Base-by-base conservation (phyloP, 179 eudicot species). In the Sideroxylon spinosum region DNA sequence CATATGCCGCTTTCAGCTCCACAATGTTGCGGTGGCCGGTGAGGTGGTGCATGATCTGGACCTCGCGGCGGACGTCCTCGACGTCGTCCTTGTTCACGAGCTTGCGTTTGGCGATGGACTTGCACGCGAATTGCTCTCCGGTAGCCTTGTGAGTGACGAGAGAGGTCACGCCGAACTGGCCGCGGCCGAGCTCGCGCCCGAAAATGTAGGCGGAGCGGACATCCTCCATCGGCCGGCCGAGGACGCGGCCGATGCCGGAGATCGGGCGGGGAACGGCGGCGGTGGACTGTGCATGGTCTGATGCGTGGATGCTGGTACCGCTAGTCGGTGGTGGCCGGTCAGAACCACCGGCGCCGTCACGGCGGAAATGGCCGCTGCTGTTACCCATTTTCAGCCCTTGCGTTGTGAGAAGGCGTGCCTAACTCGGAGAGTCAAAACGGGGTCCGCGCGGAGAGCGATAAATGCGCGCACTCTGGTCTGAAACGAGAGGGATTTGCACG, bases 41-140 rank as follows among this genome's bases (percentile, higher is more conserved):
- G n/a, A 95, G 85, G 61, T 95, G 97, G 63, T 93, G 97, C 98
- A 95, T 95, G 78, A 95, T 94, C 85, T 94, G 98, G 2, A 94
- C 97, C 78, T 94, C 98, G 0, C 98, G 91, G 28, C 93, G 91
- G 46, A 94, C 94, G 48, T 92, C 98, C 5, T 93, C 98, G 0
- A 88, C 66, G 29, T 94, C 97, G 26, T 92, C 98, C 46, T 77
- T 77, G 74, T 81, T 90, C 29, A 89, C 14, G 2, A 93, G 88
- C 62, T 94, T 94, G 20, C 97, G 76, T 2, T 87, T 89, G 1
- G 98, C 89, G 83, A 94, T 94, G 14, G 97, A 93, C 79, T 94
- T 94, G 76, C 98, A 94, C 7, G 98, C 97, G 81, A 86, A 88
- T 6, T 78, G 78, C 55, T 83, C 83, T 6, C 84, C 81, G 0